Evolutionary conservation across 2,329 filamentous ascomycete species (phyloP).

Genomic region (Penicillium brasilianum): DNA sequence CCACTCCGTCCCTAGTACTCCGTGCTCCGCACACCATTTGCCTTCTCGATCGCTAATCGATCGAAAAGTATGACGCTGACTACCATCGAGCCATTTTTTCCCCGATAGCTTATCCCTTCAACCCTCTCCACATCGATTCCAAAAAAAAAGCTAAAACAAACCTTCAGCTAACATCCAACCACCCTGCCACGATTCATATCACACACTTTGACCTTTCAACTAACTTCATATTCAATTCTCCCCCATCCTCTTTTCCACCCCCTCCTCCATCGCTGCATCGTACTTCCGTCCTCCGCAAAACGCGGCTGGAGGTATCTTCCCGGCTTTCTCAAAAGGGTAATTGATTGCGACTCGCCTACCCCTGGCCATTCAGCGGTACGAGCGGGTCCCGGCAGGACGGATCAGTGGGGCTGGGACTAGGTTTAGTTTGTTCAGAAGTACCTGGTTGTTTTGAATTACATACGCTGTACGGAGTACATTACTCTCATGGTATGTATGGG

Average conservation of each 20-base stretch:
- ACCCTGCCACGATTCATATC: background rate
- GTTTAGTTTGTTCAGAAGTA: background rate
- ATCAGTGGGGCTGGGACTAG: constrained; percentile 4
- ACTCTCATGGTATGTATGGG: background rate
- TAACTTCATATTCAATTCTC: background rate
- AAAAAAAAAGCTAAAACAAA: background rate
- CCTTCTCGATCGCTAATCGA: background rate
- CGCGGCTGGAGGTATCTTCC: constrained; percentile 12
- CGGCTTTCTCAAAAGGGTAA: constrained; percentile 3
- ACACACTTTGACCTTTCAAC: background rate
- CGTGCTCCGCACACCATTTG: background rate
- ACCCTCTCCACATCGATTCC: background rate
- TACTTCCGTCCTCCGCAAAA: constrained; percentile 20
- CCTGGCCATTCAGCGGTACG: constrained; percentile 9
- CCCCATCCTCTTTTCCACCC: background rate
- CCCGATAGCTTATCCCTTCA: background rate
- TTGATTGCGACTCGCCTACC: constrained; percentile 10
- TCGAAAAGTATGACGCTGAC: background rate
- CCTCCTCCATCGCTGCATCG: constrained; percentile 13
- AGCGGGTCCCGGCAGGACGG: constrained; percentile 7
- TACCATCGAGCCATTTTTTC: background rate
- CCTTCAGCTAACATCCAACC: background rate
- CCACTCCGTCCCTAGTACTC: background rate
- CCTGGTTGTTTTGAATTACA: constrained; percentile 6
- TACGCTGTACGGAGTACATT: background rate